These are phyloP conservation scores for Pseudonitzschia delicatissima DNA, from an alignment of 108 stramenopile genomes.

Conservation along the genomic window DNA sequence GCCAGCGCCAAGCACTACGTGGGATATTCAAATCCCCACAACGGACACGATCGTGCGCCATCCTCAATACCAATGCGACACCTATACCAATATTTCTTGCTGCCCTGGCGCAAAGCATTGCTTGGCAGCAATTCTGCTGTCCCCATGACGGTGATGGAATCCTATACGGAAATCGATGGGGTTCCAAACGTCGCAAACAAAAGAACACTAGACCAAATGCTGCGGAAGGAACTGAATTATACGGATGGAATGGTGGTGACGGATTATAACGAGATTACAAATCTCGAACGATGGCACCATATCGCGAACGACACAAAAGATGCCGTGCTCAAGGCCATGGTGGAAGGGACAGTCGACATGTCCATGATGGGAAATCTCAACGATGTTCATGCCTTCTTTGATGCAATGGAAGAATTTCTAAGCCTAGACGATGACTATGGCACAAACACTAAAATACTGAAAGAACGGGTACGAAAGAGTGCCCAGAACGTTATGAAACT, in stretches of 20 bases:
- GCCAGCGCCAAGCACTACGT: conserved; percentile 85
- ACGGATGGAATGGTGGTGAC: conserved; percentile 71
- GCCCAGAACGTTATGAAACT: conserved; percentile 57
- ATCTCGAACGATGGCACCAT: conserved; percentile 63
- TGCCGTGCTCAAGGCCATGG: conserved; percentile 49
- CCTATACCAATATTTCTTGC: conserved; percentile 78
- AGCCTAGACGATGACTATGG: neutral
- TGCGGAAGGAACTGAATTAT: conserved; percentile 65
- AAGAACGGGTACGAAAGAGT: conserved; percentile 44
- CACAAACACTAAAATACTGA: conserved; percentile 5
- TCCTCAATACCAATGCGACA: conserved; percentile 66
- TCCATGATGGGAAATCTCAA: conserved; percentile 58
- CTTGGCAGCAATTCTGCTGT: neutral
- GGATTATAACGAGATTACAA: conserved; percentile 81
- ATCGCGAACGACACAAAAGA: conserved; percentile 30
- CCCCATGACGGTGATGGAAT: conserved; percentile 74
- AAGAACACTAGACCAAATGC: conserved; percentile 38
- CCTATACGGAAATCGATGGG: conserved; percentile 64
- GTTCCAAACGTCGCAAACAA: conserved; percentile 64
- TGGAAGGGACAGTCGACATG: conserved; percentile 81
- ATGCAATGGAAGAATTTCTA: neutral
- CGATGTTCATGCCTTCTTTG: conserved; percentile 32
- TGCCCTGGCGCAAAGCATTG: conserved; percentile 60
- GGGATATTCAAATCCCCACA: conserved; percentile 58
- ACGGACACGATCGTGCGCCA: conserved; percentile 81